phyloP scores from a whole-genome alignment of 208 protist genomes.

The Trypanosoma lewisi region DNA sequence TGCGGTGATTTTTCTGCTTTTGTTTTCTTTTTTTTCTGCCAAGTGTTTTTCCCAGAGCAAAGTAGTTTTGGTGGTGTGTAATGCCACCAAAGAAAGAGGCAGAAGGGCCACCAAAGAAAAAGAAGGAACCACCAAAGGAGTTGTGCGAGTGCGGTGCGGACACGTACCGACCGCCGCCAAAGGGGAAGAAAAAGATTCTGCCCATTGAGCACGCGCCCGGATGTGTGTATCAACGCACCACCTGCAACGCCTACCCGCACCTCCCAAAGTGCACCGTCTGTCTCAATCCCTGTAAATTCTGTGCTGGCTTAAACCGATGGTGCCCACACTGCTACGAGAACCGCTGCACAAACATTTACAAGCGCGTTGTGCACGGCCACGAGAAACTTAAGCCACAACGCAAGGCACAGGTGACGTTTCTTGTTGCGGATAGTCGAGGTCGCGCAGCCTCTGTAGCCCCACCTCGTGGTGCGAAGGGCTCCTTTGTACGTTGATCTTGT shows the following conservation, averaged over 20 bases:
- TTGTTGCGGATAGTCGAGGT: background rate
- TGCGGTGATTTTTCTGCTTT: too few species aligned
- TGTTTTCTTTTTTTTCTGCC: too few species aligned
- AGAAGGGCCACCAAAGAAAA: constrained; percentile 38
- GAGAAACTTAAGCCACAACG: constrained; percentile 6
- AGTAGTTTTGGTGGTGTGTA: background rate
- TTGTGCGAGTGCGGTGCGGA: constrained; percentile 80
- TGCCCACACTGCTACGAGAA: constrained; percentile 88
- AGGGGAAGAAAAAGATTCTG: constrained; percentile 65
- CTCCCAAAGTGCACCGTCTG: constrained; percentile 73
- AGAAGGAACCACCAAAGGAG: constrained; percentile 70
- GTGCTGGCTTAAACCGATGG: constrained; percentile 71
- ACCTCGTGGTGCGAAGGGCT: background rate
- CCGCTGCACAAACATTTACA: constrained; percentile 73
- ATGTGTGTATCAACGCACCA: constrained; percentile 80
- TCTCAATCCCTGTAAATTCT: constrained; percentile 70
- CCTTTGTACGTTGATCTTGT: background rate
- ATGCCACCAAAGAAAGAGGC: constrained; percentile 50
- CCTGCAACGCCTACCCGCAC: constrained; percentile 79
- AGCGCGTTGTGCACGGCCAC: constrained; percentile 71
- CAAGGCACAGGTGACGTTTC: constrained; percentile 5
- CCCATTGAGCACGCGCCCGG: constrained; percentile 61
- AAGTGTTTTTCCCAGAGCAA: background rate
- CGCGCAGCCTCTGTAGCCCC: background rate
- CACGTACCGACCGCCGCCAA: constrained; percentile 79